Base-by-base conservation (phyloP, 208 protist genomes). In the Trypanosoma congolense region DNA sequence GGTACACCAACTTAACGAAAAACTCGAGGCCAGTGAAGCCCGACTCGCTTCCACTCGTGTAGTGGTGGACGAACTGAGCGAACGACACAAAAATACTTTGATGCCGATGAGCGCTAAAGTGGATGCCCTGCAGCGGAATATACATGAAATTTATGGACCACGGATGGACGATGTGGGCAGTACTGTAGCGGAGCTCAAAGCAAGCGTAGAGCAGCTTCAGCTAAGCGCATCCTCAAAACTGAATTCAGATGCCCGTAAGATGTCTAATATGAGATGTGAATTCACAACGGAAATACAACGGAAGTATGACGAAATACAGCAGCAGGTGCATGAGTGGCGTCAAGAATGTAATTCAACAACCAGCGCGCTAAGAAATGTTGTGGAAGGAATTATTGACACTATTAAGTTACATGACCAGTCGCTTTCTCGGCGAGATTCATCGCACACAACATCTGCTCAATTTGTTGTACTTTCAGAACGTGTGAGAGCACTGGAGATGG, bases 51-150 rank as follows among this genome's bases (percentile, higher is more conserved):
- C 58, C 2, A 31, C 36, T 10, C 42, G 64, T 24, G 18, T 50
- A 9, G 56, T 53, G 3, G 54, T 73, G 31, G 44, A 59, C 12
- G 50, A 70, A 26, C 36, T 70, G 48, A 73, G 45, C 53, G 48
- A 10, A 21, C 51, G 19, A 3, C 63, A 29, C 26, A 49, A n/a
- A 43, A 62, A 24, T 35, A 31, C 26, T 19, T 16, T 70, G 16
- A 25, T 46, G n/a, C 54, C 55, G 19, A 25, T 70, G 6, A 45
- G 21, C 25, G 55, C 44, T 18, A 59, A 54, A 29, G 6, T 75
- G 19, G 61, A 70, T n/a, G 5, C 43, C 3, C n/a, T 75, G 19
- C 69, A 70, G 8, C 21, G 29, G 4, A 48, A n/a, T 10, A 30
- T 65, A 21, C 40, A 64, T 14, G 50, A 69, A n/a, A 42, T 45